Evolutionary conservation across 257 asterid species (phyloP), one percentile per base, ranked within the genome.

Genomic region (Nicotiana noctiflora): DNA sequence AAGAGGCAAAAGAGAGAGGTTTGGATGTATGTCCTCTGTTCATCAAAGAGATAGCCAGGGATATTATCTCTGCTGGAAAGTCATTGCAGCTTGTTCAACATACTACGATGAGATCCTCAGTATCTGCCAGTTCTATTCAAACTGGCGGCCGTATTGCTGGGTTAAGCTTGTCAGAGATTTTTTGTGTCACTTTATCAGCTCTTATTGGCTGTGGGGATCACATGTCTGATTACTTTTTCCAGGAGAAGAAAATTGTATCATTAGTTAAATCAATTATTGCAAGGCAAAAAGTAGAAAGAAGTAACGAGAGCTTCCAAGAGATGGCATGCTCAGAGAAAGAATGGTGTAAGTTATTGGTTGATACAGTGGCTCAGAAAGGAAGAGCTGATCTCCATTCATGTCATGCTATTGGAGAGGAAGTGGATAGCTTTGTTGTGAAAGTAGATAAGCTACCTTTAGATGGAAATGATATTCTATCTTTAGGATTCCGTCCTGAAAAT

Each of bases 51-150:
- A 87, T 87, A 87, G 97, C 97, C 3, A 94, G 84, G 88, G 89
- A 91, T 64, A 92, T 94, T 55, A 90, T 96, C 84, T 96, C 99
- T 87, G 93, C 97, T 68, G 99, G 99, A 81, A 96, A 96, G 86
- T 96, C 99, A 18, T 86, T 96, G 90, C 98, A 96, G 90, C 93
- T 94, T 81, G 92, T 94, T 74, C 88, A 88, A 19, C 96, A 90
- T 90, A 88, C 96, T 89, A 97, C 97, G 32, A 21, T 85, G 81
- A 80, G 79, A 81, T 89, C 97, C 77, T 75, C 83, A 77, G 80
- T 88, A 72, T 87, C 90, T 81, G 78, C 86, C 14, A 80, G 82
- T 59, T 83, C 81, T 60, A 76, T 68, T 81, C 88, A 84, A 60
- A 84, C 77, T 79, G 85, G 84, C 57, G 82, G 85, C 57, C 82